Evolutionary conservation across 208 protist species (phyloP).

Genomic region (Wallacemonas sp.): DNA sequence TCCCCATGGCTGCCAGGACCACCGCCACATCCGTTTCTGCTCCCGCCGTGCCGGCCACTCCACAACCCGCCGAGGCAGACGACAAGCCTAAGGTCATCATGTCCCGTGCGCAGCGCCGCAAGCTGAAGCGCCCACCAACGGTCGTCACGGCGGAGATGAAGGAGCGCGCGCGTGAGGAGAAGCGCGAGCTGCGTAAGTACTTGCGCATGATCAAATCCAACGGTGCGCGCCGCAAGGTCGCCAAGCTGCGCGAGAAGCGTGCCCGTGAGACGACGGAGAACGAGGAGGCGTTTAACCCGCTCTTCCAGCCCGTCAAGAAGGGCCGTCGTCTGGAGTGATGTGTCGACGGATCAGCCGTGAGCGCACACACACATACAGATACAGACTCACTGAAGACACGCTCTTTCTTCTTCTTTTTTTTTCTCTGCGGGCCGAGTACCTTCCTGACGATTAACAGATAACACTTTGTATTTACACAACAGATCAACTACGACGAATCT

Average conservation of each 20-base stretch:
- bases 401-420: too few species aligned
- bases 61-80: not conserved
- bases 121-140: conserved; percentile 71
- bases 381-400: too few species aligned
- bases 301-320: conserved; percentile 46
- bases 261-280: conserved; percentile 51
- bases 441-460: too few species aligned
- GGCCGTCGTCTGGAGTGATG: conserved; percentile 63
- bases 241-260: conserved; percentile 73
- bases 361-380: not conserved
- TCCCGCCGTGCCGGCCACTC: not conserved
- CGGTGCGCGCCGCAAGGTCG: conserved; percentile 76
- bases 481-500: too few species aligned
- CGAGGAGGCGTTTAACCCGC: conserved; percentile 65
- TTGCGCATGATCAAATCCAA: conserved; percentile 91
- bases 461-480: too few species aligned
- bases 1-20: not conserved
- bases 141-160: conserved; percentile 84
- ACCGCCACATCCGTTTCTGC: not conserved
- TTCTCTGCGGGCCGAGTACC: too few species aligned
- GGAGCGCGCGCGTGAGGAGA: conserved; percentile 67
- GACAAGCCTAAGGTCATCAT: conserved; percentile 58
- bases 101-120: conserved; percentile 74
- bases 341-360: not conserved
- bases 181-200: conserved; percentile 81